Conservation (phyloP, 352 stramenopile genomes). For the Phytophthora agathidicida region DNA sequence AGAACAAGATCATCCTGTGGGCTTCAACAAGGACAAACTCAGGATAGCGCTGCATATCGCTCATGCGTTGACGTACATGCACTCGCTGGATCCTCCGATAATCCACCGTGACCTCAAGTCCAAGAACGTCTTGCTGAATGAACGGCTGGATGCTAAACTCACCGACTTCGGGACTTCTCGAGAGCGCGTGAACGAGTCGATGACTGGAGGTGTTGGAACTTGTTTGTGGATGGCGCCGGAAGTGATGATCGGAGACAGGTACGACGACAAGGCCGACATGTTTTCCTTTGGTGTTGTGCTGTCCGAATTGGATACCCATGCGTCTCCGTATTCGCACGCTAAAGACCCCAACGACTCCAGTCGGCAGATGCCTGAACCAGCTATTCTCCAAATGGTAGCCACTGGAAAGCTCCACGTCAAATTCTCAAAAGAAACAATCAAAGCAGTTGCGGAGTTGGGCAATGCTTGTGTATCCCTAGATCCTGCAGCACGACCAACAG, state of each 20-base stretch:
- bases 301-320: constrained; percentile 39
- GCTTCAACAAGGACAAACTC: constrained; percentile 42
- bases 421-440: constrained; percentile 32
- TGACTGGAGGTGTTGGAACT: constrained; percentile 44
- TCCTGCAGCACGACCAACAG: constrained; percentile 35
- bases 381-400: constrained; percentile 52
- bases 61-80: constrained; percentile 49
- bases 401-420: constrained; percentile 47
- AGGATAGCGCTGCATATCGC: constrained; percentile 44
- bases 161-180: constrained; percentile 49
- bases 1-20: constrained; percentile 17
- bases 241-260: constrained; percentile 44
- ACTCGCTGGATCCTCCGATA: constrained; percentile 39
- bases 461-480: constrained; percentile 45
- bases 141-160: constrained; percentile 45
- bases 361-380: constrained; percentile 37
- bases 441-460: constrained; percentile 34
- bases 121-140: constrained; percentile 51
- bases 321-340: constrained; percentile 30
- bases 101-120: constrained; percentile 64
- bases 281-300: constrained; percentile 53
- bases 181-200: constrained; percentile 31
- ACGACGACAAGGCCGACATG: constrained; percentile 50
- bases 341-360: constrained; percentile 34
- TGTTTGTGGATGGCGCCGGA: constrained; percentile 51